Conservation (phyloP, 768 basidiomycete species). For the Phanerochaete sordida region DNA sequence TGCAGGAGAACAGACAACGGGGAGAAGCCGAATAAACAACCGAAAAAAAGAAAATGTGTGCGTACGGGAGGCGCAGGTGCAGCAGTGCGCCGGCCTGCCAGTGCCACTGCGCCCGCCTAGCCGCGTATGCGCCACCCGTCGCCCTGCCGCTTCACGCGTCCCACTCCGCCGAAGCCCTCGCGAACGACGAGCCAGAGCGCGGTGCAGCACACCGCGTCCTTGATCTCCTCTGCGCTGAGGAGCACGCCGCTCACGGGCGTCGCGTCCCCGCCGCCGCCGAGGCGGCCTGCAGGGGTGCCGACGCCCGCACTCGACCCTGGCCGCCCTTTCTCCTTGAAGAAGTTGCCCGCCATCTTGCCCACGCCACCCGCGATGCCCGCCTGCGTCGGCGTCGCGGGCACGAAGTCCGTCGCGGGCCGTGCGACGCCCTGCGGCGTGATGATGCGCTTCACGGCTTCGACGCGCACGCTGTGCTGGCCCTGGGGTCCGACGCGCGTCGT, state of each 20-base stretch:
- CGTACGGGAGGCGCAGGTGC: background rate
- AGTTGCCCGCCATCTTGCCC: slow-evolving; percentile 6
- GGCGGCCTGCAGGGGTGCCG: background rate
- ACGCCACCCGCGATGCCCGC: slow-evolving; percentile 8
- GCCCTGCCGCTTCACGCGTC: slow-evolving; percentile 72
- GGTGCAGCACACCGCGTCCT: slow-evolving; percentile 86
- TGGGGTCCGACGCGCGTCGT: slow-evolving; percentile 40
- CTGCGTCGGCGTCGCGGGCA: slow-evolving; percentile 25
- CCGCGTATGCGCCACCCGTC: slow-evolving; percentile 76
- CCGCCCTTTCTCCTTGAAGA: background rate
- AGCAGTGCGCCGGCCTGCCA: background rate
- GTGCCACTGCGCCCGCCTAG: slow-evolving; percentile 25
- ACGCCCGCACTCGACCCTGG: background rate
- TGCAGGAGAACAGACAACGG: background rate
- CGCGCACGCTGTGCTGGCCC: background rate
- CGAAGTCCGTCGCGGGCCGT: slow-evolving; percentile 18
- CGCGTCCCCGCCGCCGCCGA: slow-evolving; percentile 6
- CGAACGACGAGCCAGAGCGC: slow-evolving; percentile 90
- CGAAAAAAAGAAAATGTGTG: background rate
- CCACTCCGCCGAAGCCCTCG: slow-evolving; percentile 90
- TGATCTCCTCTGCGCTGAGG: slow-evolving; percentile 88
- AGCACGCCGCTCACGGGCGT: slow-evolving; percentile 42
- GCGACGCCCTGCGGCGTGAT: slow-evolving; percentile 32
- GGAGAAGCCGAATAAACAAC: background rate
- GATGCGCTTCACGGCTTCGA: slow-evolving; percentile 40